Base-by-base conservation (phyloP, 2,329 filamentous ascomycete genomes). In the Dothistroma pini region DNA sequence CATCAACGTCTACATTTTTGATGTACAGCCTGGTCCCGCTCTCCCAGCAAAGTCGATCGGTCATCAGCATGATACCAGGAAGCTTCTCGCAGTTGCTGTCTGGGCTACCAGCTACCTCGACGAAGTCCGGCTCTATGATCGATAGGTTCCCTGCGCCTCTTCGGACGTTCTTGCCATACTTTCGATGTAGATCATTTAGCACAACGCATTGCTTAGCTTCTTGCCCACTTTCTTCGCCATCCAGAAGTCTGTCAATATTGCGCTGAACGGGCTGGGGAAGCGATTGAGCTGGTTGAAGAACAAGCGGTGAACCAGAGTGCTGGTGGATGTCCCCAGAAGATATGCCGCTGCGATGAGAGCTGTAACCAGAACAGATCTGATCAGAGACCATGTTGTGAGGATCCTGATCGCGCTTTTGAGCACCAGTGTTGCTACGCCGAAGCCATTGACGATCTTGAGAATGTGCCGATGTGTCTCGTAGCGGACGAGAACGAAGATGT, bases 81-180 rank as follows among this genome's bases (percentile, higher is more conserved):
- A 2, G 68, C 69, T 81, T 82, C n/a, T 62, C 69, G 44, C 75
- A 78, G 62, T 70, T 69, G 5, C 76, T 71, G n/a, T 72, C 67
- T 5, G 63, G 55, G 0, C 75, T 76, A 54, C 76, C 76, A 19
- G 79, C 71, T 55, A 63, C 56, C 64, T 76, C 59, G 57, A 78
- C 63, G 60, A 66, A 70, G 67, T 75, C 63, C 47, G 77, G 70
- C 59, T 76, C 63, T 16, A 61, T 67, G 53, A 77, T 72, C 2
- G 75, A 77, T 6, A 77, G 65, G n/a, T 75, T 70, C 6, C 65
- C 67, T 2, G 74, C 69, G 7, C 76, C 76, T 16, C 74, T 67
- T 16, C 75, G 68, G 0, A 78, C 70, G 12, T 71, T 61, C 1
- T 41, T 41, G 35, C 75, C 76, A 59, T 77, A 71, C 51, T 70